These are phyloP conservation scores for Calonectria hawksworthii DNA, from an alignment of 2,329 filamentous ascomycete species.

Conservation along the genomic window DNA sequence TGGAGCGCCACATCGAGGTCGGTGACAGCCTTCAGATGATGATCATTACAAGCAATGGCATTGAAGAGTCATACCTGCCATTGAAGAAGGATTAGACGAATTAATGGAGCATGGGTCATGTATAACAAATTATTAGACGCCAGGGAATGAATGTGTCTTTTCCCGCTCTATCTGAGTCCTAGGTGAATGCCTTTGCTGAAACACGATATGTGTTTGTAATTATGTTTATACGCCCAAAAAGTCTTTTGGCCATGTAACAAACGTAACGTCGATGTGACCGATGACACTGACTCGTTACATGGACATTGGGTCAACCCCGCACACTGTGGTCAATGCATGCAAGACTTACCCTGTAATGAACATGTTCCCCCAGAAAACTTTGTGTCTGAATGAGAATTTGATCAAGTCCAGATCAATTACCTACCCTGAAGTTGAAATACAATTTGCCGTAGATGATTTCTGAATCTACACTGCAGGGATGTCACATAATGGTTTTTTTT, in stretches of 20 bases:
- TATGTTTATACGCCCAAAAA: not conserved
- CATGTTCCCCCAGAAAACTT: not conserved
- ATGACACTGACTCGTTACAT: not conserved
- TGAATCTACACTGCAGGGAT: not conserved
- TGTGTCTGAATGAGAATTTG: not conserved
- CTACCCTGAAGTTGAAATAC: not conserved
- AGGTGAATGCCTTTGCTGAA: not conserved
- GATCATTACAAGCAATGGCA: constrained; percentile 88
- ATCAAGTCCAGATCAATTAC: not conserved
- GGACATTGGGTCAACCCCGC: not conserved
- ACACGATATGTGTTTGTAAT: too few species aligned
- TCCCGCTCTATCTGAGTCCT: not conserved
- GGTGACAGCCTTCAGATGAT: constrained; percentile 97
- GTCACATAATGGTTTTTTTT: not conserved
- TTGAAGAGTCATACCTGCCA: constrained; percentile 85
- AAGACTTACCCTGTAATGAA: not conserved
- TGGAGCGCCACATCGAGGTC: constrained; percentile 99
- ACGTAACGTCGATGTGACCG: not conserved
- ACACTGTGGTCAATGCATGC: not conserved
- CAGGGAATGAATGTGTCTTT: constrained; percentile 41
- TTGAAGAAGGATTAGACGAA: constrained; percentile 87
- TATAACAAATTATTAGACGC: constrained; percentile 50
- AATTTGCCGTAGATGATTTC: not conserved
- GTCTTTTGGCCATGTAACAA: too few species aligned
- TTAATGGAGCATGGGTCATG: constrained; percentile 41